Conservation (phyloP, 2,329 filamentous ascomycete species). For the Aspergillus sp. region DNA sequence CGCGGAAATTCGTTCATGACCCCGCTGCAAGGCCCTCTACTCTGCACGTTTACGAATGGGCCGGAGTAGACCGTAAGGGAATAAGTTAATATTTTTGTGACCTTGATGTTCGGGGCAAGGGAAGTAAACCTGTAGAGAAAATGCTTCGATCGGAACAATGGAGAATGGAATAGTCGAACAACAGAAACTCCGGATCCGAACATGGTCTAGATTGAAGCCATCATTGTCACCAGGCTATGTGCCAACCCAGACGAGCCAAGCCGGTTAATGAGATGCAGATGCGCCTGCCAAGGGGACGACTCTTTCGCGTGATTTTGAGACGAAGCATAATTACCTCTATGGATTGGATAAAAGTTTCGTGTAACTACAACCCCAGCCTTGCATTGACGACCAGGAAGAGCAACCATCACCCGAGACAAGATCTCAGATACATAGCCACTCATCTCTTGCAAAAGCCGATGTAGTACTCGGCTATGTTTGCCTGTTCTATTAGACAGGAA, state of each 20-base stretch:
- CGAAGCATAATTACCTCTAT: background rate
- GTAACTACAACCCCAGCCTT: background rate
- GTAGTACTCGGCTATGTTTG: background rate
- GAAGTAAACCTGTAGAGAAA: background rate
- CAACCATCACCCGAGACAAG: background rate
- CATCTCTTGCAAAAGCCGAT: background rate
- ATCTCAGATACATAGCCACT: background rate
- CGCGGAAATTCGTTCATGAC: background rate
- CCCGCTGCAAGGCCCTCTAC: background rate
- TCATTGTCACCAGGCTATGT: background rate
- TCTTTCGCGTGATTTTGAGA: background rate
- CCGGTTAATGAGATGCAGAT: background rate
- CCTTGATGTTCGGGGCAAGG: background rate
- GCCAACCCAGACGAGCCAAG: background rate
- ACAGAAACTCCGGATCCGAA: background rate
- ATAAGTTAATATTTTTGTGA: background rate
- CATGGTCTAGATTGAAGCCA: background rate
- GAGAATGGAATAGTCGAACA: background rate
- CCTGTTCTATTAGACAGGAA: no score
- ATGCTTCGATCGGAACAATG: background rate
- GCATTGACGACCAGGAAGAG: background rate
- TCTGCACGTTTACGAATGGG: background rate
- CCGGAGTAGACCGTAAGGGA: background rate
- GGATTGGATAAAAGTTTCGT: background rate
- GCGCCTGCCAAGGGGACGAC: background rate